Evolutionary conservation across 768 basidiomycete species (phyloP).

Genomic region (Macrolepiota fuliginosa): DNA sequence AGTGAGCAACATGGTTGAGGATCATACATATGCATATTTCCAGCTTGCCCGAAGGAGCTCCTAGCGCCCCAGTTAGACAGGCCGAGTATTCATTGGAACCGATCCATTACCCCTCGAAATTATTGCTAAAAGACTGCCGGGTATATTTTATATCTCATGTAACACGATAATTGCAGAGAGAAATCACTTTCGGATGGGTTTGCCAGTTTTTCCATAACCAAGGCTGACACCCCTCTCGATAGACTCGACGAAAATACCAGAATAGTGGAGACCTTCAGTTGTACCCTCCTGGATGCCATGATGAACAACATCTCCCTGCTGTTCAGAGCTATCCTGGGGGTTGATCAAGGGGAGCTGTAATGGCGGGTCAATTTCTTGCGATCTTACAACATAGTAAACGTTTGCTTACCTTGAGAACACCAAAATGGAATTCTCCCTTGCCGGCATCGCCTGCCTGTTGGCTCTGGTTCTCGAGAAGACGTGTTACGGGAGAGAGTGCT

Average conservation of each 20-base stretch:
- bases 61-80: no score
- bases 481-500: conserved; percentile 41
- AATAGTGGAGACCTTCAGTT: conserved; percentile 53
- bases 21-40: no score
- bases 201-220: conserved; percentile 17
- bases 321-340: conserved; percentile 36
- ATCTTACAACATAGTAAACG: not conserved
- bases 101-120: not conserved
- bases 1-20: no score
- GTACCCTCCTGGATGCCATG: conserved; percentile 58
- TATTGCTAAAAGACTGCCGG: not conserved
- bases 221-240: conserved; percentile 35
- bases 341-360: conserved; percentile 52
- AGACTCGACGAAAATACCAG: conserved; percentile 55
- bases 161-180: not conserved
- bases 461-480: conserved; percentile 38
- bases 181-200: not conserved
- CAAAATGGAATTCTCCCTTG: conserved; percentile 62
- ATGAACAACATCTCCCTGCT: conserved; percentile 57
- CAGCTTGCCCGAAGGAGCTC: no score
- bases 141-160: not conserved
- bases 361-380: not conserved
- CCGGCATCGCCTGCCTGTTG: conserved; percentile 39
- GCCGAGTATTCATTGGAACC: no score
- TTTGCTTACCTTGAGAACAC: conserved; percentile 49